These are phyloP conservation scores for Lomentospora prolificans DNA, from an alignment of 2,329 filamentous ascomycete species.

Conservation along the genomic window DNA sequence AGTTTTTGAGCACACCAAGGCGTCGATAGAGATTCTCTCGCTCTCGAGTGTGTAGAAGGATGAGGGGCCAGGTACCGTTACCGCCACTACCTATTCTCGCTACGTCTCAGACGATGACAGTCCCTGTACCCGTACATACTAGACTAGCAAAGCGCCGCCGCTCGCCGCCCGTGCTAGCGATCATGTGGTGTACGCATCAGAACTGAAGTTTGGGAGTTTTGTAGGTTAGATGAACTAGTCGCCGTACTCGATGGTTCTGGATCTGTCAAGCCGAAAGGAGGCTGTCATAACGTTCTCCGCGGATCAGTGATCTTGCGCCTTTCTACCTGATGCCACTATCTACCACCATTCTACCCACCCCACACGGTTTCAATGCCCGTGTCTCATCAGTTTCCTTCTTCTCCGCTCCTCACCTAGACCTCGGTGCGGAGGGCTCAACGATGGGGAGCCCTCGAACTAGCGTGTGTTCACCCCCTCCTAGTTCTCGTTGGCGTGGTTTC, in stretches of 20 bases:
- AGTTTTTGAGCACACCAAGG: neutral
- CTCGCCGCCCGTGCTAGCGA: neutral
- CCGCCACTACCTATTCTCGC: neutral
- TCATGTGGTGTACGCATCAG: neutral
- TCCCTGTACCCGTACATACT: neutral
- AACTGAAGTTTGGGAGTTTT: neutral
- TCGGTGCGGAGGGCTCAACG: neutral
- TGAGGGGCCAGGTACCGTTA: neutral
- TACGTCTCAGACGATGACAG: neutral
- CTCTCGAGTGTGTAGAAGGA: neutral
- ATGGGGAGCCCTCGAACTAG: neutral
- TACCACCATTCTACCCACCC: neutral
- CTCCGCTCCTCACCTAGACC: neutral
- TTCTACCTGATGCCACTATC: neutral
- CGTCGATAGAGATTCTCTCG: neutral
- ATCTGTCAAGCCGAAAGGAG: too few species aligned
- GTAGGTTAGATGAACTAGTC: too few species aligned
- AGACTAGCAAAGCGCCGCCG: neutral
- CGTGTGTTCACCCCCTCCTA: neutral
- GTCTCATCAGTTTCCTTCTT: neutral
- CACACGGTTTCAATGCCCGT: neutral
- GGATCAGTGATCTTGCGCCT: neutral
- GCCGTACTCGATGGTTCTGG: too few species aligned
- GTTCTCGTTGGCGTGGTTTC: neutral
- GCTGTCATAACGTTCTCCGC: neutral